Conservation (phyloP, 768 basidiomycete species). For the Clavaria fumosa region DNA sequence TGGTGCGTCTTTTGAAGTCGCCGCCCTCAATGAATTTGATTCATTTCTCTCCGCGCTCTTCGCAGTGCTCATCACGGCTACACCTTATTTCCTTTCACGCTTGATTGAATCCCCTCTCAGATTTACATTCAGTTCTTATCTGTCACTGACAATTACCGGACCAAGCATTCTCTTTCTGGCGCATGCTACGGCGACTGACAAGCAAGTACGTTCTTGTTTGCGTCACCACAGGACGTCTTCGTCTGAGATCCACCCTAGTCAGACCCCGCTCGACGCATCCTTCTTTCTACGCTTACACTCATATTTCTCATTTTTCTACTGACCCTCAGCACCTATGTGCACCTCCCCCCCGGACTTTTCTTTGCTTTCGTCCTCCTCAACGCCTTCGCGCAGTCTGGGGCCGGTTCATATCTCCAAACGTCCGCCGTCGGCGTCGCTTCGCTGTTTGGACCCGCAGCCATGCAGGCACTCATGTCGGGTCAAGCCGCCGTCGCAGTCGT, state of each 20-base stretch:
- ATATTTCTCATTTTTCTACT: constrained; percentile 41
- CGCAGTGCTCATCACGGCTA: constrained; percentile 76
- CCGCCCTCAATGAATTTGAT: too few species aligned
- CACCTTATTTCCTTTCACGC: constrained; percentile 65
- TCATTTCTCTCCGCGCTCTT: too few species aligned
- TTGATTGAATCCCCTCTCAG: constrained; percentile 43
- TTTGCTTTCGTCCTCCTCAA: constrained; percentile 50
- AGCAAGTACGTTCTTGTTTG: constrained; percentile 34
- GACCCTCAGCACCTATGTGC: constrained; percentile 50
- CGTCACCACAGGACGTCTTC: not conserved
- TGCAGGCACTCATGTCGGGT: constrained; percentile 69
- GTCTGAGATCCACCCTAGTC: constrained; percentile 24
- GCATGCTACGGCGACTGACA: constrained; percentile 55
- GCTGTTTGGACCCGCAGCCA: constrained; percentile 54
- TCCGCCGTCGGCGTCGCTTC: constrained; percentile 70
- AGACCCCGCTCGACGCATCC: constrained; percentile 42
- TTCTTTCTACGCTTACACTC: constrained; percentile 34
- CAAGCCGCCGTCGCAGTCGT: constrained; percentile 78
- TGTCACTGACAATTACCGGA: constrained; percentile 46
- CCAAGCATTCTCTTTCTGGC: constrained; percentile 57
- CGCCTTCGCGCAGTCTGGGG: constrained; percentile 39
- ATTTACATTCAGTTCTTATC: constrained; percentile 47
- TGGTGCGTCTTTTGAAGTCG: constrained; percentile 35
- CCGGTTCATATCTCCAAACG: constrained; percentile 64
- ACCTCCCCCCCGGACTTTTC: constrained; percentile 37